Percentiles rank a stretch among this genome's conserved stretches.
phyloP scores from a whole-genome alignment of 805 yeast species.

The Candida ortonii region DNA sequence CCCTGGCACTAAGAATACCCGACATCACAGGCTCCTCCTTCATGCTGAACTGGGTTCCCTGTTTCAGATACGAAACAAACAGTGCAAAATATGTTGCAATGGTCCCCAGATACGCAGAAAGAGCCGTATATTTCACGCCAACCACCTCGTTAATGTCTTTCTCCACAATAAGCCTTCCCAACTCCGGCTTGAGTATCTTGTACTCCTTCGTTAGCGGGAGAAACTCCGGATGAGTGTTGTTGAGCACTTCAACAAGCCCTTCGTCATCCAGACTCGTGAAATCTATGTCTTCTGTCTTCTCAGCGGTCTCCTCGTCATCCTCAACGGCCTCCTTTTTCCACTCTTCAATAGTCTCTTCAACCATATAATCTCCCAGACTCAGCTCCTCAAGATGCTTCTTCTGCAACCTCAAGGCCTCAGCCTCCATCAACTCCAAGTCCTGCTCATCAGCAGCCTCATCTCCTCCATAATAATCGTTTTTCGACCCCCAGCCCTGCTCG shows the following conservation, averaged over 20 bases:
- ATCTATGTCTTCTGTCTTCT: slow-evolving; percentile 40
- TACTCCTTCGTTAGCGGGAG: slow-evolving; percentile 70
- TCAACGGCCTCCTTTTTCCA: slow-evolving; percentile 53
- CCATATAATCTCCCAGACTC: slow-evolving; percentile 70
- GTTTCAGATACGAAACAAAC: slow-evolving; percentile 52
- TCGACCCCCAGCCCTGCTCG: slow-evolving; percentile 39
- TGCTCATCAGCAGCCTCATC: slow-evolving; percentile 71
- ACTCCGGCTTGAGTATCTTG: slow-evolving; percentile 38
- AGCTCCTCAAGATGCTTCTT: slow-evolving; percentile 74
- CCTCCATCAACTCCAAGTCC: slow-evolving; percentile 72
- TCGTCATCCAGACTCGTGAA: slow-evolving; percentile 47
- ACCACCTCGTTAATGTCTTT: slow-evolving; percentile 34
- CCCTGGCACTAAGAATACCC: slow-evolving; percentile 73
- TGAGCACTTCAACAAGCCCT: slow-evolving; percentile 52
- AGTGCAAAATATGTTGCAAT: slow-evolving; percentile 77
- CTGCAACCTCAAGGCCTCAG: slow-evolving; percentile 85
- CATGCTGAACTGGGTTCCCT: slow-evolving; percentile 54
- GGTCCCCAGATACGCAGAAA: slow-evolving; percentile 76
- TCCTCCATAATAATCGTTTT: slow-evolving; percentile 58
- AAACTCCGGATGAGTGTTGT: slow-evolving; percentile 77
- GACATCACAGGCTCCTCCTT: slow-evolving; percentile 92
- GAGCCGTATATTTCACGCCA: slow-evolving; percentile 61
- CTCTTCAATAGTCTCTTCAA: slow-evolving; percentile 74
- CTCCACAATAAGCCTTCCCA: slow-evolving; percentile 36
- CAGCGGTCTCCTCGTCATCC: slow-evolving; percentile 37